phyloP scores from a whole-genome alignment of 2,329 filamentous ascomycete genomes.

The Fusarium sp. region DNA sequence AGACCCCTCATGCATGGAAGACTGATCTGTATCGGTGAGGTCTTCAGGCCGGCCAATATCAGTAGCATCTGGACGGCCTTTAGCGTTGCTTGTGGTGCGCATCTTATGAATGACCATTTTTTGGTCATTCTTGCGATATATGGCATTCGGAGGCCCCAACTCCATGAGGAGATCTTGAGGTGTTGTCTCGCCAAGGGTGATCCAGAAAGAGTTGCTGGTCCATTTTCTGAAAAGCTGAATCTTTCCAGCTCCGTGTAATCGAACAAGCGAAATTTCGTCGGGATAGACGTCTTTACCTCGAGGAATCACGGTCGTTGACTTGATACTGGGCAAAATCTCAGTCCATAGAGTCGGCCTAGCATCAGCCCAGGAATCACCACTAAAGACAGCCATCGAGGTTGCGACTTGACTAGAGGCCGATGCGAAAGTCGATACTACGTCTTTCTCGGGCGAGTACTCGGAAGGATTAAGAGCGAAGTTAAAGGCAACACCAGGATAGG shows the following conservation, averaged over 20 bases:
- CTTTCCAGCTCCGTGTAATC: slow-evolving; percentile 79
- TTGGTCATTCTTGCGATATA: slow-evolving; percentile 91
- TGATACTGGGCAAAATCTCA: slow-evolving; percentile 75
- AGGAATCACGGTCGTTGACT: slow-evolving; percentile 72
- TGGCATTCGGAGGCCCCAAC: slow-evolving; percentile 91
- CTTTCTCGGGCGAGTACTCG: slow-evolving; percentile 77
- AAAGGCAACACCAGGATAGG: slow-evolving; percentile 94
- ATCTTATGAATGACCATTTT: slow-evolving; percentile 85
- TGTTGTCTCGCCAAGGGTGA: slow-evolving; percentile 85
- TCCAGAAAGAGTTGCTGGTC: slow-evolving; percentile 72
- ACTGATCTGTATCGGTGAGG: slow-evolving; percentile 77
- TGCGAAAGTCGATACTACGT: slow-evolving; percentile 87
- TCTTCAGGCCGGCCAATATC: slow-evolving; percentile 63
- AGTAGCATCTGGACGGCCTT: slow-evolving; percentile 55
- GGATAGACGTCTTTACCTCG: slow-evolving; percentile 83
- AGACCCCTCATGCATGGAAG: slow-evolving; percentile 74
- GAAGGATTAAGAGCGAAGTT: slow-evolving; percentile 82
- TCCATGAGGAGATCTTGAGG: slow-evolving; percentile 92
- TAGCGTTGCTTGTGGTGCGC: slow-evolving; percentile 62
- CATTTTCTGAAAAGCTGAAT: slow-evolving; percentile 81
- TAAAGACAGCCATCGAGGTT: slow-evolving; percentile 89
- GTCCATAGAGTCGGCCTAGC: slow-evolving; percentile 81
- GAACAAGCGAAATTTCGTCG: slow-evolving; percentile 86
- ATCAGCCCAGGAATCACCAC: slow-evolving; percentile 89
- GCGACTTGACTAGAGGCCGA: slow-evolving; percentile 80